Conservation (phyloP, 2,329 filamentous ascomycete species). For the Penicillium sp. region DNA sequence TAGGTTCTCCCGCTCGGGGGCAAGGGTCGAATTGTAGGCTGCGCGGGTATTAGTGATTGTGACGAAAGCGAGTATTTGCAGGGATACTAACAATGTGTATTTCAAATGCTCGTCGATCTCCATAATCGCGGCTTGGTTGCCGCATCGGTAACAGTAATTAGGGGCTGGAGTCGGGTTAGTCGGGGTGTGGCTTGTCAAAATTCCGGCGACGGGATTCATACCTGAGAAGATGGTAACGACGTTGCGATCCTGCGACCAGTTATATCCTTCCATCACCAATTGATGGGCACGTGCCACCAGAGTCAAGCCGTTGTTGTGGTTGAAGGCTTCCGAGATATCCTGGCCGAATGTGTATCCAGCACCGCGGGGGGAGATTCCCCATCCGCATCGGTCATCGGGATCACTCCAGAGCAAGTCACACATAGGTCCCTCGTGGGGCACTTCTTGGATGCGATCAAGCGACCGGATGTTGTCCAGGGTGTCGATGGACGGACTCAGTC, state of each 20-base stretch:
- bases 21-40: constrained; percentile 99
- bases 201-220: constrained; percentile 44
- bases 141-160: constrained; percentile 98
- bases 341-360: constrained; percentile 95
- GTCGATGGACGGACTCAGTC: constrained; percentile 92
- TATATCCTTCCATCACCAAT: constrained; percentile 99
- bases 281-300: constrained; percentile 96
- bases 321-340: constrained; percentile 98
- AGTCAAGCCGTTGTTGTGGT: constrained; percentile 97
- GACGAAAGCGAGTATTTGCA: background rate
- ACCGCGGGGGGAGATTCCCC: constrained; percentile 93
- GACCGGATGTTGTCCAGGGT: constrained; percentile 94
- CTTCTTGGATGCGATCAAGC: constrained; percentile 95
- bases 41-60: constrained; percentile 12
- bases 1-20: constrained; percentile 93
- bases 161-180: constrained; percentile 54
- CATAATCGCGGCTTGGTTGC: constrained; percentile 99
- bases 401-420: constrained; percentile 98
- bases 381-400: constrained; percentile 93
- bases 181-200: background rate
- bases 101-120: constrained; percentile 99
- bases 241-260: constrained; percentile 98
- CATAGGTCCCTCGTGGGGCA: constrained; percentile 97
- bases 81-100: constrained; percentile 87
- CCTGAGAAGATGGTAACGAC: constrained; percentile 99